Evolutionary conservation across 2,329 filamentous ascomycete genomes (phyloP), one percentile per base, ranked within the genome.

Genomic region (Apiospora rasikravindrae): DNA sequence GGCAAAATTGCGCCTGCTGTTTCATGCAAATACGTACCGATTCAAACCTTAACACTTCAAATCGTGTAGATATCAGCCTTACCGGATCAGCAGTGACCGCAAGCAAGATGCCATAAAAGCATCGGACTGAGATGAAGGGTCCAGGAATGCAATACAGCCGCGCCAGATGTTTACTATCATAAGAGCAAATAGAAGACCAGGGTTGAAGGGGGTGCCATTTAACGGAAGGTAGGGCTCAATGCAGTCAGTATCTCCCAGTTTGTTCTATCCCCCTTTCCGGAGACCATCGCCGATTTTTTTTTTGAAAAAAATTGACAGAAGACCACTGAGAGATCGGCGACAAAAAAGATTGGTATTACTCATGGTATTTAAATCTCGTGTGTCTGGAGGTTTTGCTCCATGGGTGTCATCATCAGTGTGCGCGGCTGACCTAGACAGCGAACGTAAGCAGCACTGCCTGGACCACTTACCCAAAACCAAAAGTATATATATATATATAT

Each of bases 371-470:
- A n/a, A 42, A 1, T 10, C 13, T 11, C 8, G 3, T 42, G 40
- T 40, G n/a, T 40, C 19, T n/a, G 11, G 26, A 19, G 13, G n/a
- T 22, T 8, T 22, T 1, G n/a, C 33, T 10, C 22, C 33, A 51
- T 40, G n/a, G 14, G 57, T 64, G 57, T 40, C 33, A 64, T 64
- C 8, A 40, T 4, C 33, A 10, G 33, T 37, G 33, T 37, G 29
- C 29, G 51, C 13, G 29, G 51, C 51, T 57, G 51, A 57, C 51
- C 26, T 57, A 19, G 26, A 22, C 26, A 14, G 29, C 29, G 53
- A 61, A 40, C 33, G 57, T 64, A 40, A 64, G 57, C 57, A 64
- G 33, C 57, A 64, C 57, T 40, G 22, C 33, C 57, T 40, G 16
- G 29, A 64, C 24, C 22, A 19, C 19, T 40, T 10, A 10, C 7